Evolutionary conservation across 169 alveolate species (phyloP), one percentile per base, ranked within the genome.

Genomic region (Eimeria necatrix): DNA sequence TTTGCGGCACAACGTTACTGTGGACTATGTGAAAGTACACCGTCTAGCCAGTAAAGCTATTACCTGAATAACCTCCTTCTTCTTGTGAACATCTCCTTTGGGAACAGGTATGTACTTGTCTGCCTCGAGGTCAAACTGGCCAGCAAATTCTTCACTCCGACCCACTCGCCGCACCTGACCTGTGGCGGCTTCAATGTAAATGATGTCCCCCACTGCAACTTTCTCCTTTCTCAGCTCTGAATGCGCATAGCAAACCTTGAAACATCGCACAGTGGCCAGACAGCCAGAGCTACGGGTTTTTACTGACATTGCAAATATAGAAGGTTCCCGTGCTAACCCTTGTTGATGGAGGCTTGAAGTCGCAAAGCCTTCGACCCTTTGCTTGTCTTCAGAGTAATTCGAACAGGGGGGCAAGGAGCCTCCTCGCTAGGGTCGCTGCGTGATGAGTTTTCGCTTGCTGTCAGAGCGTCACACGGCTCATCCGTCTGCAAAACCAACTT

Each of bases 11-110:
- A 32, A 2, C 2, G 41, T 32, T 32, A 32, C 41, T 32, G 41
- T 32, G 41, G 41, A 2, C 41, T 32, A 2, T 32, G 41, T 0
- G 41, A 32, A 32, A 32, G 41, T 32, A 32, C 41, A 32, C 41
- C 41, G 41, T 32, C 41, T 32, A 32, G 41, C 41, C 20, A 74
- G 60, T 46, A 46, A 46, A 74, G 85, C 1, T 12, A 16, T 1
- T n/a, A 83, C 96, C 95, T 95, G 97, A 10, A 99, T 99, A 18
- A 99, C 99, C 97, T 99, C 99, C 96, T 99, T 99, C 97, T 99
- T 99, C 98, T 99, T 99, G 96, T 99, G 99, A n/a, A 99, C 99
- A 90, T 99, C 99, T 52, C 99, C 99, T 96, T 99, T 99, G 4
- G 99, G 99, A 59, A 99, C 96, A 7, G 99, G 99, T 26, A 99